Base-by-base conservation (phyloP, 108 stramenopile genomes). In the Pseudonitzschia multistriata region DNA sequence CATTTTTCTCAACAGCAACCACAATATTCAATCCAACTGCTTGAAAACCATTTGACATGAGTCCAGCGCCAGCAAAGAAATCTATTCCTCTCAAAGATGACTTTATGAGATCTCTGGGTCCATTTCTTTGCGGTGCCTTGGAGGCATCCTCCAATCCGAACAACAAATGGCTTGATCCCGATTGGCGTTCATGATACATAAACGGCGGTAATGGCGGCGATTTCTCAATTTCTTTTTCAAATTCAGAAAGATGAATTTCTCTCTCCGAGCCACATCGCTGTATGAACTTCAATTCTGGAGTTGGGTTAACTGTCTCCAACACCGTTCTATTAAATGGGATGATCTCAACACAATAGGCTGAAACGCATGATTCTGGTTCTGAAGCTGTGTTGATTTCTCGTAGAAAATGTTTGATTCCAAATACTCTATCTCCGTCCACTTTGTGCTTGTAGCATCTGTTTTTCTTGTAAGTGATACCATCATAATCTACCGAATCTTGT, bases 161-260 rank as follows among this genome's bases (percentile, higher is more conserved):
- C 11, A 35, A 36, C 0, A 59, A 13, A 5, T 33, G 3, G 19
- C 57, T 59, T 5, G 57, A 59, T 33, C 57, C 57, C 5, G 0
- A 3, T 35, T 35, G 28, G 13, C 34, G 57, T 59, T 59, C 57
- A 11, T 33, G 25, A 33, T 59, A 59, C 57, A 59, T 14, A 6
- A 25, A 59, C 2, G 19, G 1, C 31, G 57, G 57, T 5, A 59
- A 30, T 35, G 10, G 8, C 11, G 19, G n/a, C 8, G 22, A 10
- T n/a, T 30, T 17, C 0, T 30, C 57, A 34, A 7, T 17, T 24
- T 35, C 0, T 59, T 33, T 17, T 0, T 21, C 33, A 10, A 59
- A 33, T 13, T 59, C 57, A 5, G 57, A 59, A 5, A 59, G 57
- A 59, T 5, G n/a, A 33, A 59, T 35, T 17, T 59, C 57, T 59